A percentile compares a stretch with the other conserved stretches of the same genome.
These are phyloP conservation scores for Escovopsis weberi DNA, from an alignment of 2,329 filamentous ascomycete species.

Conservation along the genomic window DNA sequence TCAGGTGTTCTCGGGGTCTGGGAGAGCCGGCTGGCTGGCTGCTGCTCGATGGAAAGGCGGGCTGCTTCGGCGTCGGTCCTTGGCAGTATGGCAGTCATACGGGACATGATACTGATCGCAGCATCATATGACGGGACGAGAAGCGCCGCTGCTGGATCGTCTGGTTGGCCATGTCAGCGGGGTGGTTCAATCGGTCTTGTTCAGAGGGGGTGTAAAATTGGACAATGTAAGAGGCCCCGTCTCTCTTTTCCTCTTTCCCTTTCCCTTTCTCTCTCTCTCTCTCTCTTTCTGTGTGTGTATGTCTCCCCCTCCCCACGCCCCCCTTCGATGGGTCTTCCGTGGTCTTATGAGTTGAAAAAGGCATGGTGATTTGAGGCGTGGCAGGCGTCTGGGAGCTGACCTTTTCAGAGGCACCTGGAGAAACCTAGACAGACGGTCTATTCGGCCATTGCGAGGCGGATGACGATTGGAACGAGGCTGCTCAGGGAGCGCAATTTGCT, in stretches of 20 bases:
- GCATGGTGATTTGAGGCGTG: constrained; percentile 1
- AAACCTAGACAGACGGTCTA: not conserved
- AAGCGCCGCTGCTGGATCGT: not conserved
- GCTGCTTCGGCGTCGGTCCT: constrained; percentile 10
- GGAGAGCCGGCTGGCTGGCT: not conserved
- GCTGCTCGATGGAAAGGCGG: not conserved
- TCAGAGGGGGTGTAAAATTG: no score
- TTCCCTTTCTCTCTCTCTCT: not conserved
- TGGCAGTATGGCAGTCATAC: constrained; percentile 11
- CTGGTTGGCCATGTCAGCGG: constrained; percentile 4
- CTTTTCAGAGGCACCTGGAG: no score
- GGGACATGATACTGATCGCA: constrained; percentile 11
- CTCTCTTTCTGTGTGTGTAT: not conserved
- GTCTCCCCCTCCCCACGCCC: no score
- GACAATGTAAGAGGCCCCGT: no score
- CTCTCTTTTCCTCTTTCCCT: no score
- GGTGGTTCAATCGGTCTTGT: not conserved
- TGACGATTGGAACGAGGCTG: constrained; percentile 1
- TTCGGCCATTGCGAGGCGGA: constrained; percentile 1
- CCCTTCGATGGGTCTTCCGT: no score
- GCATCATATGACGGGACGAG: constrained; percentile 5
- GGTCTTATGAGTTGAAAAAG: no score
- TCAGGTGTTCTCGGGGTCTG: constrained; percentile 4
- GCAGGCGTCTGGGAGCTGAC: not conserved
- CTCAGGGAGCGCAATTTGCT: constrained; percentile 6